These are phyloP conservation scores for Thalia dealbata DNA, from an alignment of 176 grass and related monocot species.

Conservation along the genomic window DNA sequence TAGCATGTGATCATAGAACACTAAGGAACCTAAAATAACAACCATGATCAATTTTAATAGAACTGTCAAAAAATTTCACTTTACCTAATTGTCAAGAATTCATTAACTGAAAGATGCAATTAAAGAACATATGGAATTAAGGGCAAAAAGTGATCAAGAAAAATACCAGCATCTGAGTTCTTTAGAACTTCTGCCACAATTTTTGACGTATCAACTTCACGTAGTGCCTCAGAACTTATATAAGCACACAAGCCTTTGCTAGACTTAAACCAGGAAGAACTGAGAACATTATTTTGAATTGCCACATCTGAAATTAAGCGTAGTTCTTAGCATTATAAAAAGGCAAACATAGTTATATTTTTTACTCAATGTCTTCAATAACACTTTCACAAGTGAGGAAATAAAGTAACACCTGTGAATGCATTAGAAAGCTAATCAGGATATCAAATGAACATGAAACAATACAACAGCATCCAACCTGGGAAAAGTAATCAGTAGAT, in stretches of 20 bases:
- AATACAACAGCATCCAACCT: too few relatives aligned
- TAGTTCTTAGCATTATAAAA: neutral
- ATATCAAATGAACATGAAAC: too few relatives aligned
- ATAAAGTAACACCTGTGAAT: too few relatives aligned
- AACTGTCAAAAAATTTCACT: neutral
- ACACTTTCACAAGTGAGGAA: too few relatives aligned
- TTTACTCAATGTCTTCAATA: neutral
- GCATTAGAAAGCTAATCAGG: too few relatives aligned
- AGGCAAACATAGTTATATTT: neutral
- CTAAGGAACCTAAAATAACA: neutral
- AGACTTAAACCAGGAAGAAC: conserved; percentile 79
- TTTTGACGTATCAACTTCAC: conserved; percentile 85
- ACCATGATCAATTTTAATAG: neutral
- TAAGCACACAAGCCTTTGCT: conserved; percentile 65
- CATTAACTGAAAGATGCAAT: neutral
- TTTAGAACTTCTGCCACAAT: conserved; percentile 42
- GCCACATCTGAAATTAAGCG: conserved; percentile 40
- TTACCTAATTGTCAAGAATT: too few relatives aligned
- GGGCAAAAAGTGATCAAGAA: neutral
- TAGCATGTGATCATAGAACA: neutral
- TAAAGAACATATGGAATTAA: neutral
- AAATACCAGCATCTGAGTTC: conserved; percentile 35
- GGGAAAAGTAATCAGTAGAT: too few relatives aligned
- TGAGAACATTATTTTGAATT: conserved; percentile 63
- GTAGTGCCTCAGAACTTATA: conserved; percentile 53